A percentile compares a stretch with the other conserved stretches of the same genome.
Evolutionary conservation across 495 filamentous ascomycete genomes (phyloP).

Genomic region (Xylaria intraflava): DNA sequence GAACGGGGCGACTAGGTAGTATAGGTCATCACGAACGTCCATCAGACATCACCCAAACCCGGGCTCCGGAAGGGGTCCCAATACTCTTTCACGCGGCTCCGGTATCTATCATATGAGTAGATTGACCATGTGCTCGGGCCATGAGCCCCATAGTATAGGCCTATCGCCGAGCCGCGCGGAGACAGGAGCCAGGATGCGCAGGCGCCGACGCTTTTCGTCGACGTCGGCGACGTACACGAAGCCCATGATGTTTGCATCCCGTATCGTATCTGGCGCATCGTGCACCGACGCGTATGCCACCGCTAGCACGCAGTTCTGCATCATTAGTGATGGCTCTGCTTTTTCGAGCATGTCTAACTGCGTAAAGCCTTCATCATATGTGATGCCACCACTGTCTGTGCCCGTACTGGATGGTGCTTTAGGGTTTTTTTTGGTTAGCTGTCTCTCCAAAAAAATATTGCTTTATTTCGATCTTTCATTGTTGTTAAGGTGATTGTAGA

Average conservation of each 20-base stretch:
- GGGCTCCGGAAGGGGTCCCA: not conserved
- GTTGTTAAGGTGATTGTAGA: not conserved
- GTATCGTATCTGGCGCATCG: constrained; percentile 63
- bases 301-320: constrained; percentile 68
- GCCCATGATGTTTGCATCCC: constrained; percentile 81
- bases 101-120: constrained; percentile 20
- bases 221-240: constrained; percentile 89
- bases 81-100: not conserved
- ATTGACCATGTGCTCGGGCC: constrained; percentile 49
- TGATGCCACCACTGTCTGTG: constrained; percentile 11
- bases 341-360: constrained; percentile 47
- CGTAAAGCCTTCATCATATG: constrained; percentile 17
- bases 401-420: constrained; percentile 7
- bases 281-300: constrained; percentile 65
- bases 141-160: constrained; percentile 61
- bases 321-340: constrained; percentile 49
- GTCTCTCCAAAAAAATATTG: not conserved
- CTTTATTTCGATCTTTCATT: not conserved
- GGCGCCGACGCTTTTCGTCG: constrained; percentile 72
- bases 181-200: constrained; percentile 76
- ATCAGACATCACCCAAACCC: not conserved
- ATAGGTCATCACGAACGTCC: not conserved
- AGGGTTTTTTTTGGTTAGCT: not conserved
- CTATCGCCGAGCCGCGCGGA: constrained; percentile 68
- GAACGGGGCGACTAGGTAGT: too few relatives aligned